Conservation (phyloP, 768 basidiomycete species). For the Leccinellum luteum region DNA sequence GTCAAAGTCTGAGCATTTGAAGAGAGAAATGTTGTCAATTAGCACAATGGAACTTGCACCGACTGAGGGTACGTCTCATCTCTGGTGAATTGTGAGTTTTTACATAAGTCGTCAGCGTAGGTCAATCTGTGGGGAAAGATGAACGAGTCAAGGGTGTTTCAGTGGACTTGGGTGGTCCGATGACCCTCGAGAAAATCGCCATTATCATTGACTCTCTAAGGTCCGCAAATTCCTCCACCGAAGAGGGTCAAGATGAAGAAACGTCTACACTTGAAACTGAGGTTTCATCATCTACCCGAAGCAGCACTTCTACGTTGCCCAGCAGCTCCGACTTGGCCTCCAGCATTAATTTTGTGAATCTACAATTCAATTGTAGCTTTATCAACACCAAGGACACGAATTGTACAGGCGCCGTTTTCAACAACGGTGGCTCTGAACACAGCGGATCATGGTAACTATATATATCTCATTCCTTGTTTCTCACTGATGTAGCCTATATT, state of each 20-base stretch:
- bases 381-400: not conserved
- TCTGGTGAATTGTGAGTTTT: not conserved
- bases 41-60: not conserved
- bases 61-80: not conserved
- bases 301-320: not conserved
- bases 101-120: not conserved
- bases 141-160: not conserved
- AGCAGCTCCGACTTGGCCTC: not conserved
- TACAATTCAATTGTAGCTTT: not conserved
- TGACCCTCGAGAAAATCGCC: not conserved
- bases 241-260: not conserved
- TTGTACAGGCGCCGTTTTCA: not conserved
- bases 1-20: constrained; percentile 5
- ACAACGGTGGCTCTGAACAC: not conserved
- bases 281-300: not conserved
- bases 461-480: not conserved
- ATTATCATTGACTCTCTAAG: not conserved
- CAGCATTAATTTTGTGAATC: not conserved
- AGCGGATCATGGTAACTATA: constrained; percentile 1
- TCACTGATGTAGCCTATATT: not conserved
- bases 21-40: not conserved
- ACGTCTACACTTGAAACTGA: not conserved
- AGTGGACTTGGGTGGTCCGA: not conserved
- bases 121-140: not conserved
- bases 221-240: not conserved